A percentile compares a stretch with the other conserved stretches of the same genome.
Evolutionary conservation across 495 filamentous ascomycete genomes (phyloP).

Genomic region (Copromyces sp.): DNA sequence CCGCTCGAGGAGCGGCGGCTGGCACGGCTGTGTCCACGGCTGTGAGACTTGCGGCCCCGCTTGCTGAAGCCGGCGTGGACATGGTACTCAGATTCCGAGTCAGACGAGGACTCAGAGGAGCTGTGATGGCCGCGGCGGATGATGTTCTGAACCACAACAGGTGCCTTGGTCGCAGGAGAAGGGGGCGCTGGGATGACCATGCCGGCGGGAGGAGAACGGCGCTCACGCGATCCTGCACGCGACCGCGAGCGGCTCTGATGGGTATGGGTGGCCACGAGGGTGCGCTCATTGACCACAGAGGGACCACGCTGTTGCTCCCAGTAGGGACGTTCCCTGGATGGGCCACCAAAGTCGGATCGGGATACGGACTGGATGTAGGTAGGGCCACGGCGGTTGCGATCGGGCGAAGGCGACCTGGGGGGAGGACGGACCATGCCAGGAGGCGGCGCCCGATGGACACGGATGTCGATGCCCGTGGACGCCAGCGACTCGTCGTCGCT

Average conservation of each 20-base stretch:
- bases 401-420: conserved; percentile 1
- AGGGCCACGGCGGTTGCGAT: conserved; percentile 16
- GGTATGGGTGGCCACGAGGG: conserved; percentile 23
- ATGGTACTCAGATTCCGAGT: conserved; percentile 11
- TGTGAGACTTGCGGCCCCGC: conserved; percentile 8
- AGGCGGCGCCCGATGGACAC: conserved; percentile 22
- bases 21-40: conserved; percentile 14
- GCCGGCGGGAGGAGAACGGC: conserved; percentile 19
- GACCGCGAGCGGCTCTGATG: conserved; percentile 24
- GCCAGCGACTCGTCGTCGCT: conserved; percentile 20
- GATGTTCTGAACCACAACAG: conserved; percentile 43
- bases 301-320: conserved; percentile 4
- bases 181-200: conserved; percentile 6
- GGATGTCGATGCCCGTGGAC: conserved; percentile 29
- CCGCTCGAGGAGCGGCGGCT: conserved; percentile 17
- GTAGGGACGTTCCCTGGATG: conserved; percentile 12
- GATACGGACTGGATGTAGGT: conserved; percentile 29
- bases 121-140: conserved; percentile 15
- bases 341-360: neutral
- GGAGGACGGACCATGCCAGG: conserved; percentile 18
- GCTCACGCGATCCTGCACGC: conserved; percentile 33
- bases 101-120: conserved; percentile 27
- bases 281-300: conserved; percentile 17
- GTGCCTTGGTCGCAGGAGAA: conserved; percentile 7
- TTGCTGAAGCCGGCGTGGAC: conserved; percentile 4